Conservation (phyloP, 2,329 filamentous ascomycete genomes). For the Fusarium sp. region DNA sequence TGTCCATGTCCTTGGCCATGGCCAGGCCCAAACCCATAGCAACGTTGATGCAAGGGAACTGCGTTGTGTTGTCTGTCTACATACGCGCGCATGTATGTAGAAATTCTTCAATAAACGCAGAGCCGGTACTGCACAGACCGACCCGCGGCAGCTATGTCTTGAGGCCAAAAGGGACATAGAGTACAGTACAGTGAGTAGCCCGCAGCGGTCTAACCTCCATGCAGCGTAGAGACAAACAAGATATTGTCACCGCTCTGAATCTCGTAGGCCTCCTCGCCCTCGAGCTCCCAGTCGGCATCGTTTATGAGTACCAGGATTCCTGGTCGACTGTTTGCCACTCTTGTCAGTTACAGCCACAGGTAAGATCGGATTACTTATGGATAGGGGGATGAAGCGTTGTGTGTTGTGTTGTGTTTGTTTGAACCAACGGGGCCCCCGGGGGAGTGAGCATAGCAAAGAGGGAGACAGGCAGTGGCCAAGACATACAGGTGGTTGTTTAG, state of each 20-base stretch:
- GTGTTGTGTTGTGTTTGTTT: background rate
- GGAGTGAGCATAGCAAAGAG: conserved; percentile 40
- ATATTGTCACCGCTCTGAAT: conserved; percentile 87
- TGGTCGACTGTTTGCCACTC: conserved; percentile 75
- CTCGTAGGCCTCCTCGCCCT: conserved; percentile 92
- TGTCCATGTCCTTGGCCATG: conserved; percentile 21
- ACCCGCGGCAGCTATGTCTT: conserved; percentile 13
- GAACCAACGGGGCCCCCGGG: conserved; percentile 23
- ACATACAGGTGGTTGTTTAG: conserved; percentile 89
- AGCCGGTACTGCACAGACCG: conserved; percentile 25
- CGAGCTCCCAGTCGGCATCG: conserved; percentile 97
- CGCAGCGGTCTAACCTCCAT: conserved; percentile 77
- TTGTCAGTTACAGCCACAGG: conserved; percentile 47
- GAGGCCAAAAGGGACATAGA: conserved; percentile 11
- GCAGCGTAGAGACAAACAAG: conserved; percentile 94
- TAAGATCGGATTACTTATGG: conserved; percentile 9
- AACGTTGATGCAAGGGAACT: conserved; percentile 43
- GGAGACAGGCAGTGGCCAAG: conserved; percentile 21
- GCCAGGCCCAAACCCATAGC: conserved; percentile 17
- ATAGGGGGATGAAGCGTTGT: conserved; percentile 4
- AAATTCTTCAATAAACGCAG: conserved; percentile 36
- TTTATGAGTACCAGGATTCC: conserved; percentile 98
- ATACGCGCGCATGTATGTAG: conserved; percentile 22
- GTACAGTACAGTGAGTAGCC: conserved; percentile 17
- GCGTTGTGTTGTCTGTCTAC: conserved; percentile 8